These are phyloP conservation scores for Thymus quinquecostatus DNA, from an alignment of 257 asterid species.

Conservation along the genomic window DNA sequence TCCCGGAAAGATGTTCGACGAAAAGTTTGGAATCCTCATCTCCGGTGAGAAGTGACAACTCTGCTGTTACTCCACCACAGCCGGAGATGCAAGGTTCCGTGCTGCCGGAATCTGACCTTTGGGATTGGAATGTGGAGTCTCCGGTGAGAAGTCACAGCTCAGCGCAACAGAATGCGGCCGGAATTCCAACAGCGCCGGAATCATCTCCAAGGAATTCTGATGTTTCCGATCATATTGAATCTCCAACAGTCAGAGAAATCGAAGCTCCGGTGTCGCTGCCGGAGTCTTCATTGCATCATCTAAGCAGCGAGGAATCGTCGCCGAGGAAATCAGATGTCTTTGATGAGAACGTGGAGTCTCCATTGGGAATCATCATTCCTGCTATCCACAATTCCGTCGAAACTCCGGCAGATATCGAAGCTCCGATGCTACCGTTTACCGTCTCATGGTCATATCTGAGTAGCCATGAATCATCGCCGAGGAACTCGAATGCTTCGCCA, in stretches of 20 bases:
- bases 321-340: conserved; percentile 1
- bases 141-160: conserved; percentile 28
- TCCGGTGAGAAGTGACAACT: no score
- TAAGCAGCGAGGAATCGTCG: conserved; percentile 19
- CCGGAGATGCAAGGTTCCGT: no score
- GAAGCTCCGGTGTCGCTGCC: conserved; percentile 21
- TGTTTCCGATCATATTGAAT: conserved; percentile 23
- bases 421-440: conserved; percentile 5
- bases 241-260: conserved; percentile 19
- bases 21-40: no score
- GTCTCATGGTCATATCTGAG: not conserved
- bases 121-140: conserved; percentile 23
- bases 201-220: conserved; percentile 24
- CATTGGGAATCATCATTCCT: not conserved
- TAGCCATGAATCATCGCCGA: conserved; percentile 1
- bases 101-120: not conserved
- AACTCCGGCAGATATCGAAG: conserved; percentile 9
- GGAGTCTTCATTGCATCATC: not conserved
- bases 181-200: conserved; percentile 10
- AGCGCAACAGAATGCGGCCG: not conserved
- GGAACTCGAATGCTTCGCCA: conserved; percentile 23
- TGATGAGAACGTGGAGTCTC: conserved; percentile 2
- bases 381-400: not conserved
- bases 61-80: no score
- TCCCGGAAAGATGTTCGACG: no score